phyloP scores from a whole-genome alignment of 192 early-diverging fungal genomes.

The Umbelopsis isabellina region DNA sequence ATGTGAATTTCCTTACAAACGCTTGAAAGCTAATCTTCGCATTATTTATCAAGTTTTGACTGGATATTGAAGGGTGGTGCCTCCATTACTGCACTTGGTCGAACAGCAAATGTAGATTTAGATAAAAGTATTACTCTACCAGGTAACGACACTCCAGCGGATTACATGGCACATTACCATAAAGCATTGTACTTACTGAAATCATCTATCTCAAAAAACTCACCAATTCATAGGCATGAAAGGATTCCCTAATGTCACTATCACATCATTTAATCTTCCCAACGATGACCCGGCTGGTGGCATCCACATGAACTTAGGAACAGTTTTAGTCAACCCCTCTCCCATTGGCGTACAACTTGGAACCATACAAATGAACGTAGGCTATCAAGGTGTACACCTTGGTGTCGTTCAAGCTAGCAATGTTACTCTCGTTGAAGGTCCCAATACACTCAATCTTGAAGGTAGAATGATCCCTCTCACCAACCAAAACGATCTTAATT shows the following conservation, averaged over 20 bases:
- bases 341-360: conserved; percentile 60
- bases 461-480: conserved; percentile 56
- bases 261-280: conserved; percentile 57
- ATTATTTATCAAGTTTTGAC: conserved; percentile 4
- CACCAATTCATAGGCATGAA: conserved; percentile 47
- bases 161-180: too few species aligned
- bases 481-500: conserved; percentile 44
- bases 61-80: conserved; percentile 34
- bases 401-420: conserved; percentile 50
- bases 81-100: conserved; percentile 33
- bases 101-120: conserved; percentile 34
- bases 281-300: conserved; percentile 58
- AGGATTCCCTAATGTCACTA: conserved; percentile 54
- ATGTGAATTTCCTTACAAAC: too few species aligned
- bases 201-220: neutral
- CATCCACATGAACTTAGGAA: conserved; percentile 55
- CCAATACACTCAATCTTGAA: conserved; percentile 51
- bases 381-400: conserved; percentile 47
- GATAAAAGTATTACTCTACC: conserved; percentile 26
- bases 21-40: neutral
- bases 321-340: conserved; percentile 56
- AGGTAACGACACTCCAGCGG: neutral
- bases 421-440: conserved; percentile 43
- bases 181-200: neutral
- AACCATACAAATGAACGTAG: conserved; percentile 52